phyloP scores from a whole-genome alignment of 2,329 filamentous ascomycete species.

The Colletotrichum chrysophilum region DNA sequence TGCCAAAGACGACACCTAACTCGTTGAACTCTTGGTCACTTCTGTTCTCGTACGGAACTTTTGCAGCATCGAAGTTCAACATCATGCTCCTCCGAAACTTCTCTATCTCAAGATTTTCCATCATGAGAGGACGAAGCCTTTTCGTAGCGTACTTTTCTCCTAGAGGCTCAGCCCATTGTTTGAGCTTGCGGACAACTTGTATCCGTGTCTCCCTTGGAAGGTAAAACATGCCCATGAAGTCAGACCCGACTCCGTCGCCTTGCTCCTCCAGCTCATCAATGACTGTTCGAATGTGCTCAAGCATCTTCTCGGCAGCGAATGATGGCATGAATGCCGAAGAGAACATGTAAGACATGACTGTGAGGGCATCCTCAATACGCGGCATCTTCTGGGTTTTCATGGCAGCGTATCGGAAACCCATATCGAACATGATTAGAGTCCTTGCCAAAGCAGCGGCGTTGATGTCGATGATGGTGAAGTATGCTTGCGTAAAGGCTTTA shows the following conservation, averaged over 20 bases:
- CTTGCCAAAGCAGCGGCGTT: constrained; percentile 27
- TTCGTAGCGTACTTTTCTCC: constrained; percentile 7
- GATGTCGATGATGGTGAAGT: constrained; percentile 28
- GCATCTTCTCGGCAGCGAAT: constrained; percentile 21
- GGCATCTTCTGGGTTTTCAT: not conserved
- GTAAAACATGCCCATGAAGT: constrained; percentile 8
- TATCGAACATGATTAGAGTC: constrained; percentile 25
- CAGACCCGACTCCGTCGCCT: constrained; percentile 1
- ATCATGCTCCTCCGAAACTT: not conserved
- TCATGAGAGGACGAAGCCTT: not conserved
- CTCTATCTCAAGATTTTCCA: not conserved
- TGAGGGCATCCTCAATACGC: constrained; percentile 8
- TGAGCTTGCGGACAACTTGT: constrained; percentile 18
- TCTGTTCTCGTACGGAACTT: not conserved
- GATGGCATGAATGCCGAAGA: constrained; percentile 22
- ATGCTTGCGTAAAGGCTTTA: constrained; percentile 6
- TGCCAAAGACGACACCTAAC: not conserved
- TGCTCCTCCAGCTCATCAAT: constrained; percentile 19
- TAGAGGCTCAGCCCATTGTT: constrained; percentile 7
- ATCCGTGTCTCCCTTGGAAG: not conserved
- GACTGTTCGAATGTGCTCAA: constrained; percentile 22
- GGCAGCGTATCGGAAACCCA: not conserved
- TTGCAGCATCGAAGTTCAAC: not conserved
- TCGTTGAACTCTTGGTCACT: not conserved
- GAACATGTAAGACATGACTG: constrained; percentile 26